A percentile compares a stretch with the other conserved stretches of the same genome.
Evolutionary conservation across 768 basidiomycete genomes (phyloP).

Genomic region (Jaapia argillacea): DNA sequence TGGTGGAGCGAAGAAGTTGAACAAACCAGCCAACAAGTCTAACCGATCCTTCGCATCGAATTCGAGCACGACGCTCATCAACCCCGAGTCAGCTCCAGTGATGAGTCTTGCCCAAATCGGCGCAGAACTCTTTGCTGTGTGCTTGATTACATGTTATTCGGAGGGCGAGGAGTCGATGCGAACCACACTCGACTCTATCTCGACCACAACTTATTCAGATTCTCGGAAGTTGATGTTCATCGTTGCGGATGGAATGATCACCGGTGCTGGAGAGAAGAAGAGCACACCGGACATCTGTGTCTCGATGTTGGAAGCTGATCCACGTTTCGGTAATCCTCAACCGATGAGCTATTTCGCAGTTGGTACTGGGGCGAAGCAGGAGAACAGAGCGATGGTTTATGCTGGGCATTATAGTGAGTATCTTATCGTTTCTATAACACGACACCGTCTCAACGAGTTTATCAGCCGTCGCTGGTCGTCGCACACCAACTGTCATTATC

Average conservation of each 20-base stretch:
- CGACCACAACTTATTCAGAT: conserved; percentile 85
- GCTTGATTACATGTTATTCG: conserved; percentile 95
- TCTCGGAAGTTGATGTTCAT: conserved; percentile 86
- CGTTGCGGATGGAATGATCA: conserved; percentile 98
- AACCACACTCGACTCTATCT: conserved; percentile 90
- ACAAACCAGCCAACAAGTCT: conserved; percentile 33
- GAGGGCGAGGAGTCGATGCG: conserved; percentile 91
- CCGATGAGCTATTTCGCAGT: conserved; percentile 93
- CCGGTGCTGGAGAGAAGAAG: conserved; percentile 89
- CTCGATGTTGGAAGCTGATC: conserved; percentile 81
- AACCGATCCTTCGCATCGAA: conserved; percentile 38
- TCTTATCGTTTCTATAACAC: background rate
- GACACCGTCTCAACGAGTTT: conserved; percentile 2
- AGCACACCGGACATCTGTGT: conserved; percentile 98
- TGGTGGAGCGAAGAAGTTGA: conserved; percentile 38
- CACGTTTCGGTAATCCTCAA: conserved; percentile 89
- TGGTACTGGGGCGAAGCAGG: conserved; percentile 78
- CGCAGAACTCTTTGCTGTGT: conserved; percentile 89
- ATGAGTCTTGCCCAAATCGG: conserved; percentile 90
- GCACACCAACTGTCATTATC: conserved; percentile 88
- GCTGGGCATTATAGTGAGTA: conserved; percentile 97
- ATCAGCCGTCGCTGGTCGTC: conserved; percentile 73
- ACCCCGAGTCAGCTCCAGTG: conserved; percentile 38
- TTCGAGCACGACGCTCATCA: conserved; percentile 45
- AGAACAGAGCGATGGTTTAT: conserved; percentile 97